Evolutionary conservation across 495 filamentous ascomycete genomes (phyloP), one percentile per base, ranked within the genome.

Genomic region (Penicillium silybi): DNA sequence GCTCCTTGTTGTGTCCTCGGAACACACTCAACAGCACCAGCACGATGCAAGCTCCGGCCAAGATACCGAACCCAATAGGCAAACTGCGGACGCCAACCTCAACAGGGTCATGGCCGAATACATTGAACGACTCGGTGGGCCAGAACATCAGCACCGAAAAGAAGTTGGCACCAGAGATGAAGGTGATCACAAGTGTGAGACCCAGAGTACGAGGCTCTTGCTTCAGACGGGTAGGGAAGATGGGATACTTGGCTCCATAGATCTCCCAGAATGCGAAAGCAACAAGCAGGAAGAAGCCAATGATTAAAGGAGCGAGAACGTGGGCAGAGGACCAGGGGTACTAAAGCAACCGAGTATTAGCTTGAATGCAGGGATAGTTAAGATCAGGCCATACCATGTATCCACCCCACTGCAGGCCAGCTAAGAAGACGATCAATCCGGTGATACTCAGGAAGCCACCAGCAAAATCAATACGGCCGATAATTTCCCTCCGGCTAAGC

Each of bases 141-240:
- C 85, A 89, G 57, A 89, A 84, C 65, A 88, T 78, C 22, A 89
- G 62, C 3, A 88, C 80, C 13, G 83, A 84, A 69, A 88, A 88
- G 76, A 88, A 89, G 62, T 88, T 88, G 48, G 84, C 83, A 9
- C 86, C 86, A 8, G 79, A 84, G 41, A 89, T 86, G 66, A 85
- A 86, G 10, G 85, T 88, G 63, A 89, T 88, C 46, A 89, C 59
- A 3, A 89, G 69, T 0, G 84, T 88, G 5, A 89, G 65, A 17
- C 71, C 66, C 4, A 89, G 69, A 5, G 80, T 85, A 3, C 84
- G 77, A 45, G 85, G 82, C 17, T 81, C 81, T 54, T 83, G 77
- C 62, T 82, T 81, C 40, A 89, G 64, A 8, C 80, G 74, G 4
- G 73, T 68, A 0, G 86, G 86, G 49, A 88, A 80, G 73, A 88